Evolutionary conservation across 139 green algal genomes (phyloP).

Genomic region (Tetradesmus lagerheimii): DNA sequence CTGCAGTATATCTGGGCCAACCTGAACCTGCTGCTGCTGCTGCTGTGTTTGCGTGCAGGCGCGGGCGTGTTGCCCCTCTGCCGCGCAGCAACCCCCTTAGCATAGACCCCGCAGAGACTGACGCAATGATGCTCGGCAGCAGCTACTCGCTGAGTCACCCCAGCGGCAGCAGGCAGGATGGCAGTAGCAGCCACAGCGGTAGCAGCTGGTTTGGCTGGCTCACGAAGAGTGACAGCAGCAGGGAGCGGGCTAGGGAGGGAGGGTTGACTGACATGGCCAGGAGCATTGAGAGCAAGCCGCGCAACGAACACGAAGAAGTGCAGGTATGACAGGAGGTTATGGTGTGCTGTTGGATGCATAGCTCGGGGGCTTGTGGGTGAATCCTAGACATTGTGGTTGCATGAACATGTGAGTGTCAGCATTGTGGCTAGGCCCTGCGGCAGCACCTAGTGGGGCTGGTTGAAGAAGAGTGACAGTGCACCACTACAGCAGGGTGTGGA

Average conservation of each 20-base stretch:
- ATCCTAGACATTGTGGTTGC: not conserved
- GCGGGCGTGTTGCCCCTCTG: not conserved
- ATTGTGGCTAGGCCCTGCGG: not conserved
- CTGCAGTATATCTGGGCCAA: too few species aligned
- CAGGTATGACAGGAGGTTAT: constrained; percentile 79
- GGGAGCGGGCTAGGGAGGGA: not conserved
- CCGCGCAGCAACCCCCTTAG: not conserved
- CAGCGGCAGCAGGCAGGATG: constrained; percentile 15
- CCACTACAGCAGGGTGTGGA: not conserved
- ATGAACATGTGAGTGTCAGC: not conserved
- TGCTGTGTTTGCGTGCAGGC: not conserved
- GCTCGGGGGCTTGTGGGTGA: not conserved
- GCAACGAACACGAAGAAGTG: constrained; percentile 47
- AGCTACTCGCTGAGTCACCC: constrained; percentile 28
- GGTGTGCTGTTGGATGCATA: too few species aligned
- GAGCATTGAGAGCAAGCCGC: constrained; percentile 14
- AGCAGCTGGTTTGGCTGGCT: constrained; percentile 53
- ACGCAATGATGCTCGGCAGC: not conserved
- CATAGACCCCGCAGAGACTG: not conserved
- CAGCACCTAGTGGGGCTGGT: constrained; percentile 48
- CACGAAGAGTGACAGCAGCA: constrained; percentile 10
- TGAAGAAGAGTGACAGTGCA: constrained; percentile 16
- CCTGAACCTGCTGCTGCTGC: not conserved
- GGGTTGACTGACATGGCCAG: not conserved
- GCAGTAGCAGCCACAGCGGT: not conserved